Evolutionary conservation across 257 asterid genomes (phyloP).

Genomic region (Echium plantagineum): DNA sequence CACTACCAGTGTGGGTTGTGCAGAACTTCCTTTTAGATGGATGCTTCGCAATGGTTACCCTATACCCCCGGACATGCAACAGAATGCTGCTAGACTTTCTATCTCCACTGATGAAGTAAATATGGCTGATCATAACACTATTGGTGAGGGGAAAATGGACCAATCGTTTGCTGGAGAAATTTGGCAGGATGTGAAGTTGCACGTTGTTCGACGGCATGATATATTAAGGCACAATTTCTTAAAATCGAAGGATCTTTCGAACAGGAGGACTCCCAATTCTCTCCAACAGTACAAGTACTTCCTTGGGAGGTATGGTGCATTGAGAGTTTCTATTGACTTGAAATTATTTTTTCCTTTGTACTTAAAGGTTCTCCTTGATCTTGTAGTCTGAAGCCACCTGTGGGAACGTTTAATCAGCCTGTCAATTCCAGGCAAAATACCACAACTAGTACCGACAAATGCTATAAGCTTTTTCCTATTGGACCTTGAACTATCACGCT

Average conservation of each 20-base stretch:
- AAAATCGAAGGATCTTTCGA: slow-evolving; percentile 60
- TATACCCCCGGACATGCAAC: slow-evolving; percentile 60
- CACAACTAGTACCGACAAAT: not conserved
- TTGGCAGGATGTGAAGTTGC: slow-evolving; percentile 50
- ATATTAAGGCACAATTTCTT: slow-evolving; percentile 43
- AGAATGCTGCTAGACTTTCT: slow-evolving; percentile 17
- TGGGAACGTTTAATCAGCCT: too few relatives aligned
- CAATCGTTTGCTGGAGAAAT: slow-evolving; percentile 52
- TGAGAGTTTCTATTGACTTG: not conserved
- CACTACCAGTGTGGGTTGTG: slow-evolving; percentile 36
- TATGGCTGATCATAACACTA: slow-evolving; percentile 20
- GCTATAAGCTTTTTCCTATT: not conserved
- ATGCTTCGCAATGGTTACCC: slow-evolving; percentile 74
- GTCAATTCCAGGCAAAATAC: too few relatives aligned
- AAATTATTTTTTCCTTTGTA: not conserved
- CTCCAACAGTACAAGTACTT: slow-evolving; percentile 55
- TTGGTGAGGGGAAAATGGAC: slow-evolving; percentile 28
- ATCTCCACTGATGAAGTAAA: slow-evolving; percentile 17
- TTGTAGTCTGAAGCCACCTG: not conserved
- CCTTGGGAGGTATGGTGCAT: slow-evolving; percentile 54
- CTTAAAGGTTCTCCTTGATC: not conserved
- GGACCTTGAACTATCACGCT: too few relatives aligned
- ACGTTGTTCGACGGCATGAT: slow-evolving; percentile 42
- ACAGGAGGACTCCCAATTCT: slow-evolving; percentile 55
- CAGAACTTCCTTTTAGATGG: slow-evolving; percentile 86